These are phyloP conservation scores for Trichoderma semiorbis DNA, from an alignment of 2,329 filamentous ascomycete genomes.

Conservation along the genomic window DNA sequence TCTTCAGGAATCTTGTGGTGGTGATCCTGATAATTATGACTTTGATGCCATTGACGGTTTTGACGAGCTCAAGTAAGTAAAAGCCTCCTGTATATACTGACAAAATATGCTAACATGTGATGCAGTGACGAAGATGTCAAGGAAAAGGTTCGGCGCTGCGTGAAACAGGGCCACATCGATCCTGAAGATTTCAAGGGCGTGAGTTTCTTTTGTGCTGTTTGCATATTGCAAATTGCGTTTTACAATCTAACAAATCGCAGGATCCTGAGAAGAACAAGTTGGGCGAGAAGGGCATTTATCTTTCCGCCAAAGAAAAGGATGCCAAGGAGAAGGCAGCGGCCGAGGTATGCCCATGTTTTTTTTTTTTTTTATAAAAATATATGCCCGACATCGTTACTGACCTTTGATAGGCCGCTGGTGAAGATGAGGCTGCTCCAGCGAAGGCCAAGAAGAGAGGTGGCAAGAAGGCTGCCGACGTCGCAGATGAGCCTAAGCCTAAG, in stretches of 20 bases:
- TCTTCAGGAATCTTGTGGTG: conserved; percentile 54
- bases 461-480: conserved; percentile 22
- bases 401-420: conserved; percentile 19
- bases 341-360: conserved; percentile 20
- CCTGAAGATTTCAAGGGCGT: conserved; percentile 87
- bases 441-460: conserved; percentile 21
- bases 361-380: too few species aligned
- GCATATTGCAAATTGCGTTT: conserved; percentile 1
- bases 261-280: conserved; percentile 71
- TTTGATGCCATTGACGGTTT: conserved; percentile 73
- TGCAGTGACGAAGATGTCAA: conserved; percentile 55
- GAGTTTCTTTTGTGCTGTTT: conserved; percentile 38
- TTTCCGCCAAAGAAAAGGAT: conserved; percentile 35
- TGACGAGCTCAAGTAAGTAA: conserved; percentile 62
- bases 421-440: conserved; percentile 29
- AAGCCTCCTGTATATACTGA: background rate
- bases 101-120: background rate
- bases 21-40: conserved; percentile 46
- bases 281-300: conserved; percentile 62
- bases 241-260: conserved; percentile 40
- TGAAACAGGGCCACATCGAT: conserved; percentile 76
- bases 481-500: conserved; percentile 35
- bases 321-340: conserved; percentile 34
- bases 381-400: conserved; percentile 24
- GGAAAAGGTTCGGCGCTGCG: conserved; percentile 68